Base-by-base conservation (phyloP, 345 rosid species). In the Gossypium bickii region DNA sequence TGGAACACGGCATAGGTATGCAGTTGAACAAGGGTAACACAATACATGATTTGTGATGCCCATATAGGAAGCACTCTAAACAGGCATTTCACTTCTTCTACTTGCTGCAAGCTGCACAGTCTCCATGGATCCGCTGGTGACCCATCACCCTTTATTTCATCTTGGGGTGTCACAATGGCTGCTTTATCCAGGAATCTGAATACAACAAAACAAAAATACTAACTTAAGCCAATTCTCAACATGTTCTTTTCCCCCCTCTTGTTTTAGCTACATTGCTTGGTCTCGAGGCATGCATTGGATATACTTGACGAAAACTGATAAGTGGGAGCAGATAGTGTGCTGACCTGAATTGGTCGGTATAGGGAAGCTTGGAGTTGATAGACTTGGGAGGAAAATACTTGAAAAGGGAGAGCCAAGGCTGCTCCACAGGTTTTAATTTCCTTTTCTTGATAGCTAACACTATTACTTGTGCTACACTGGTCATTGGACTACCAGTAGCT, bases 401-500 rank as follows among this genome's bases (percentile, higher is more conserved):
- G 77, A 73, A 78, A 52, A 85, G 87, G 3, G 74, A 45, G 49
- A 75, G 70, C 77, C 83, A 67, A 10, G 89, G 90, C 55, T 84
- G 83, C 25, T 86, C 86, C 16, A 84, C 83, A 7, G 75, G 81
- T 71, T 79, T 81, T 25, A 89, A 43, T 24, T 79, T 73, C 66
- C 91, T 82, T 75, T 93, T 93, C 84, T 79, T 82, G 80, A 76
- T 27, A 2, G 98, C 91, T 4, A 86, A 90, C 3, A 76, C 83
- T 0, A 86, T 17, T 16, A 88, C 94, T 62, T 83, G 87, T 22
- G 79, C 80, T 1, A 90, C 83, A 80, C 93, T 82, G 41, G 89
- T 86, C 78, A 90, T 71, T 0, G 97, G 97, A 79, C 97, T 90
- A 16, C 97, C 97, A 0, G 82, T 84, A 20, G 95, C 93, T 70